phyloP scores from a whole-genome alignment of 2,329 filamentous ascomycete genomes.

The Incumbomyces lentus region DNA sequence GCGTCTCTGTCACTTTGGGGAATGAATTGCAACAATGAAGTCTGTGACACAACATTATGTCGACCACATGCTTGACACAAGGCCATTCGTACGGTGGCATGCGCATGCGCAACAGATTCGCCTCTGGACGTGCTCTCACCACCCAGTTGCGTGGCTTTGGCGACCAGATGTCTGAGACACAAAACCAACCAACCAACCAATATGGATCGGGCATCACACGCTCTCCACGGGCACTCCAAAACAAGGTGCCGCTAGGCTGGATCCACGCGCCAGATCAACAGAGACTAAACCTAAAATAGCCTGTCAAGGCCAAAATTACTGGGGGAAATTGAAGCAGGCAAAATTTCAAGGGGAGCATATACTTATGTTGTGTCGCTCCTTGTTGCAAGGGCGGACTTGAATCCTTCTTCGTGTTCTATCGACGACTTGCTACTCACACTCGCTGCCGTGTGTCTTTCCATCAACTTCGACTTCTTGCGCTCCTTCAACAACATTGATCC shows the following conservation, averaged over 20 bases:
- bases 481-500: not conserved
- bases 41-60: no score
- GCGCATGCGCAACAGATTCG: no score
- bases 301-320: not conserved
- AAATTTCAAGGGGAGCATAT: not conserved
- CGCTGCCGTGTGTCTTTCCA: not conserved
- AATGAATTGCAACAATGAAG: no score
- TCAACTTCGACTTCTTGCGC: constrained; percentile 4
- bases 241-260: not conserved
- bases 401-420: not conserved
- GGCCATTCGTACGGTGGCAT: no score
- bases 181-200: not conserved
- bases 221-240: no score
- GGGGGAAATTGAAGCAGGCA: constrained; percentile 9
- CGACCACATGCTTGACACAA: no score
- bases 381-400: not conserved
- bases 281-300: not conserved
- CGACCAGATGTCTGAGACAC: not conserved
- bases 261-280: not conserved
- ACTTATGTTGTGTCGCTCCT: not conserved
- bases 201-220: not conserved
- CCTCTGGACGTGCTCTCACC: no score
- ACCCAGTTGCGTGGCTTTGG: not conserved
- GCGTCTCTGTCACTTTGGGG: no score
- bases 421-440: constrained; percentile 5